phyloP scores from a whole-genome alignment of 2,329 filamentous ascomycete species.

The Ambrosiella beaveri region DNA sequence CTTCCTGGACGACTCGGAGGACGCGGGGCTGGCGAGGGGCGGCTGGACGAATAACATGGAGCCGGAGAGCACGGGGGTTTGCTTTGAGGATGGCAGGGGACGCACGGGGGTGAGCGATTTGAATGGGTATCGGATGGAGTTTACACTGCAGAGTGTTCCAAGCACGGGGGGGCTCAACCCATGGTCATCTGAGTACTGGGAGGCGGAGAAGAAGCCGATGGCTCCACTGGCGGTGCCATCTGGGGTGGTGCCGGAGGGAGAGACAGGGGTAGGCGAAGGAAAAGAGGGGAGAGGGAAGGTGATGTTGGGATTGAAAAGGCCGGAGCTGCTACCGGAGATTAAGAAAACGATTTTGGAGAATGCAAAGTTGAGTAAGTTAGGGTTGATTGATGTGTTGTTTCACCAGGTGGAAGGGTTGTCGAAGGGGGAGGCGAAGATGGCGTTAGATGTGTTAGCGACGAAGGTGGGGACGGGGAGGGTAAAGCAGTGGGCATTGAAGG shows the following conservation, averaged over 20 bases:
- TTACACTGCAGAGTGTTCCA: constrained; percentile 47
- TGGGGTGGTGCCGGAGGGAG: constrained; percentile 23
- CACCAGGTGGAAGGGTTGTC: constrained; percentile 23
- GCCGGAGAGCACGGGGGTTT: constrained; percentile 63
- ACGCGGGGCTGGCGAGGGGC: constrained; percentile 33
- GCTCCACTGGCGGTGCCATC: constrained; percentile 17
- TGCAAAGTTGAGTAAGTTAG: constrained; percentile 24
- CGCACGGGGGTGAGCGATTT: constrained; percentile 31
- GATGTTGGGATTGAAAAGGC: constrained; percentile 17
- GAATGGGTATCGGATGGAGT: constrained; percentile 53
- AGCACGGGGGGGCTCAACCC: constrained; percentile 54
- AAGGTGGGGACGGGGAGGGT: constrained; percentile 22
- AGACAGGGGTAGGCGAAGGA: constrained; percentile 13
- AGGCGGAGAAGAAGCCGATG: constrained; percentile 19
- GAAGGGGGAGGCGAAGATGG: constrained; percentile 26
- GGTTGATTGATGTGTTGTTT: constrained; percentile 25
- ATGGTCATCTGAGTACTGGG: constrained; percentile 71
- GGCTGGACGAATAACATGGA: constrained; percentile 53
- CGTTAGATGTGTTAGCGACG: constrained; percentile 24
- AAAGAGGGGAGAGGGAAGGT: constrained; percentile 18
- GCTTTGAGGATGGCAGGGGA: constrained; percentile 51
- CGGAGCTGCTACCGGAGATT: constrained; percentile 24
- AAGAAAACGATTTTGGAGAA: constrained; percentile 26
- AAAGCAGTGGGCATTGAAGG: constrained; percentile 23
- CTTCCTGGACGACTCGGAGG: constrained; percentile 78